A percentile compares a stretch with the other conserved stretches of the same genome.
Evolutionary conservation across 1,139 yeast species (phyloP).

Genomic region (Magnusiomyces suaveolens): DNA sequence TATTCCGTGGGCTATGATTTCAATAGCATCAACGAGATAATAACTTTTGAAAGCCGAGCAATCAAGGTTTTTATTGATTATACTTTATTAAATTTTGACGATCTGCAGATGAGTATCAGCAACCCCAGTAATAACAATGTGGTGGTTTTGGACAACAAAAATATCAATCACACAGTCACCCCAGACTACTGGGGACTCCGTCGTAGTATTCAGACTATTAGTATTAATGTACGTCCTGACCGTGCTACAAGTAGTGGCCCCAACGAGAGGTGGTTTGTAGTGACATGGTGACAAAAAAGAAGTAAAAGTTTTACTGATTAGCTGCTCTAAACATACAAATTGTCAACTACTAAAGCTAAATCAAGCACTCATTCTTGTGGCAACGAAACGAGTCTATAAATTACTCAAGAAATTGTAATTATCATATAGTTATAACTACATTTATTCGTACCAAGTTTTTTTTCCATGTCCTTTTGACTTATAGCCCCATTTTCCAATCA

Average conservation of each 20-base stretch:
- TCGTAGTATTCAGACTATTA: conserved; percentile 52
- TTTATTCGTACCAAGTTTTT: neutral
- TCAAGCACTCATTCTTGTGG: too few relatives aligned
- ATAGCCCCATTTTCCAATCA: neutral
- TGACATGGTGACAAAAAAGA: too few relatives aligned
- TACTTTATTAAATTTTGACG: conserved; percentile 37
- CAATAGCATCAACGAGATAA: conserved; percentile 35
- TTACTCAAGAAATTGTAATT: too few relatives aligned
- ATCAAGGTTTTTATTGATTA: conserved; percentile 37
- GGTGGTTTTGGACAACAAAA: conserved; percentile 30
- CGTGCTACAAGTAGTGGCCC: conserved; percentile 41
- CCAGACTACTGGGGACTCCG: conserved; percentile 29
- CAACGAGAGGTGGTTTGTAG: too few relatives aligned
- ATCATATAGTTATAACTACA: neutral
- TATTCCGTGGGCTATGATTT: conserved; percentile 37
- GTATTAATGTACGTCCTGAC: conserved; percentile 47
- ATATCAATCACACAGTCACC: conserved; percentile 22
- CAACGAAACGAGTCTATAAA: too few relatives aligned
- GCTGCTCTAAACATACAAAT: too few relatives aligned
- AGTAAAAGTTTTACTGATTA: too few relatives aligned
- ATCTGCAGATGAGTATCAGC: conserved; percentile 35
- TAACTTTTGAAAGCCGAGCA: conserved; percentile 31
- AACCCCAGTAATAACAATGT: conserved; percentile 50
- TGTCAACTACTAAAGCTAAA: too few relatives aligned
- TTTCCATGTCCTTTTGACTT: neutral